phyloP scores from a whole-genome alignment of 2,329 filamentous ascomycete species.

The Alternaria gansuensis region DNA sequence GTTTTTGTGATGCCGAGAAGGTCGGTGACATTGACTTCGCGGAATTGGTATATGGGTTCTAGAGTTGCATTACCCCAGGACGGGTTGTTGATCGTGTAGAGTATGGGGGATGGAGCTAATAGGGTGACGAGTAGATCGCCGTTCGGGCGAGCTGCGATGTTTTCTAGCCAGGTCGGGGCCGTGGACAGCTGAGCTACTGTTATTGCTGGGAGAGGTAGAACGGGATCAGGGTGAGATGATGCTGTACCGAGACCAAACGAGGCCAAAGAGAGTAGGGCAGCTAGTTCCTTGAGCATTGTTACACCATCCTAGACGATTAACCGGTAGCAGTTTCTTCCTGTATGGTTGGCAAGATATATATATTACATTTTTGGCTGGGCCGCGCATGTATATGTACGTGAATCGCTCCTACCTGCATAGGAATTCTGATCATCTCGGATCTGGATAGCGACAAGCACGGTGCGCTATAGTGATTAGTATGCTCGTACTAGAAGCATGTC shows the following conservation, averaged over 20 bases:
- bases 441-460: background rate
- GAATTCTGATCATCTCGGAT: background rate
- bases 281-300: background rate
- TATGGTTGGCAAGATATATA: background rate
- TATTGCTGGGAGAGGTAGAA: slow-evolving; percentile 6
- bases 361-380: background rate
- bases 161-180: slow-evolving; percentile 19
- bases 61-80: slow-evolving; percentile 10
- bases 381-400: background rate
- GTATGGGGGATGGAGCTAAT: background rate
- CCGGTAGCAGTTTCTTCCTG: background rate
- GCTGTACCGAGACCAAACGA: background rate
- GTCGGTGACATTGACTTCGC: slow-evolving; percentile 13
- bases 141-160: slow-evolving; percentile 18
- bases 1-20: slow-evolving; percentile 24
- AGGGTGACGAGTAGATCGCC: slow-evolving; percentile 16
- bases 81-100: background rate
- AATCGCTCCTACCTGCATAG: background rate
- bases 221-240: background rate
- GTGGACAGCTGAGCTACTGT: slow-evolving; percentile 20
- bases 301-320: background rate
- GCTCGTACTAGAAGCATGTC: background rate
- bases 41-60: slow-evolving; percentile 15
- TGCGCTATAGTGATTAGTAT: background rate
- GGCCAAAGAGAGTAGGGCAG: background rate